Evolutionary conservation across 345 rosid species (phyloP).

Genomic region (Iberis pinnata): DNA sequence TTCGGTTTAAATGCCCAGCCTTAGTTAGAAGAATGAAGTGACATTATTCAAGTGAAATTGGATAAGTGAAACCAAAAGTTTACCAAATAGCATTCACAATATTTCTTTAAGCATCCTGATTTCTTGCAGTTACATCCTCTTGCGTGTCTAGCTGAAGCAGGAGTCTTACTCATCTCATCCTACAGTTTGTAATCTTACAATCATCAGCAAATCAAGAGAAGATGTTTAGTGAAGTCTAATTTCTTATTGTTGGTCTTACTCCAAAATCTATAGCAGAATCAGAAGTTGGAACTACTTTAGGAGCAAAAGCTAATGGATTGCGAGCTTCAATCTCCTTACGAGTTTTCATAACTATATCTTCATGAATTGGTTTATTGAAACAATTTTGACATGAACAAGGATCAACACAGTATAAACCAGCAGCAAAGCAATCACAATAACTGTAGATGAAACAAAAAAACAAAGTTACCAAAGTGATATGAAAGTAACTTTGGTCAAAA

Average conservation of each 20-base stretch:
- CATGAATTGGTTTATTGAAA: slow-evolving; percentile 53
- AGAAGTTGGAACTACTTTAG: slow-evolving; percentile 51
- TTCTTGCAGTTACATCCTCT: slow-evolving; percentile 81
- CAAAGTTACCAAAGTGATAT: not conserved
- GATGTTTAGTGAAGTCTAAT: not conserved
- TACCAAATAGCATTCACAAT: slow-evolving; percentile 80
- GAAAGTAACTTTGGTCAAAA: not conserved
- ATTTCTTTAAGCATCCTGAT: slow-evolving; percentile 69
- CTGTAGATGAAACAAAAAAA: slow-evolving; percentile 31
- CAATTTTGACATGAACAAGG: slow-evolving; percentile 67
- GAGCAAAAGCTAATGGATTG: slow-evolving; percentile 79
- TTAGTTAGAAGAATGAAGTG: slow-evolving; percentile 2
- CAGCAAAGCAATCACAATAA: slow-evolving; percentile 85
- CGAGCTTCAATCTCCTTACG: slow-evolving; percentile 55
- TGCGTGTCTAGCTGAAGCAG: slow-evolving; percentile 67
- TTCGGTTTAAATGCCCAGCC: no score
- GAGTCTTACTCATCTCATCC: slow-evolving; percentile 56
- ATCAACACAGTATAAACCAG: slow-evolving; percentile 65
- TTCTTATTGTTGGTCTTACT: slow-evolving; percentile 32
- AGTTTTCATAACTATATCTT: slow-evolving; percentile 43
- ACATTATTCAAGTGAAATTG: not conserved
- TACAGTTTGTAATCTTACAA: slow-evolving; percentile 13
- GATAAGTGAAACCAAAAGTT: slow-evolving; percentile 15
- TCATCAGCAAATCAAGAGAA: slow-evolving; percentile 8
- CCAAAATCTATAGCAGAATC: slow-evolving; percentile 27